Base-by-base conservation (phyloP, 139 green algal species). In the Asterochloris erici region DNA sequence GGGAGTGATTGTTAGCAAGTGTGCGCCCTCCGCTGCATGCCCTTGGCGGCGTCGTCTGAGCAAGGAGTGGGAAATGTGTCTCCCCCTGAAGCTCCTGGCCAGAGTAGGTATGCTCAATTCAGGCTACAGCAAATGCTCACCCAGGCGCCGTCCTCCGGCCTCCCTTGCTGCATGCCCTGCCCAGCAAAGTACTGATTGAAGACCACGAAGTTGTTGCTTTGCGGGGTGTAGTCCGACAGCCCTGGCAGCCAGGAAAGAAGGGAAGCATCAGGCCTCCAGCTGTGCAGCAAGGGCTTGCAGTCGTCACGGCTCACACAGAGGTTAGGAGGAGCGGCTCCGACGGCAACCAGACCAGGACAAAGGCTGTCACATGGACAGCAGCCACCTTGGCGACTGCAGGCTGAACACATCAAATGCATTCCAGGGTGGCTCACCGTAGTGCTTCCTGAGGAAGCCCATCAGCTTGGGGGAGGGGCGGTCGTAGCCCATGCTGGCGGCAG, bases 181-280 rank as follows among this genome's bases (percentile, higher is more conserved):
- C 12, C 19, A 2, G 62, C 61, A 10, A 71, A 84, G 28, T 79
- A 84, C 14, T 27, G 19, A 21, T 29, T 71, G 63, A 84, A 84
- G 21, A 95, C 85, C 1, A 95, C 91, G 79, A 92, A 95, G 75
- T 93, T 93, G 88, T 95, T 95, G 85, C 28, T 89, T 77, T 95
- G 92, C 0, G 90, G 88, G 14, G 91, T 77, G 78, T 91, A 91
- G 24, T 85, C 76, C 1, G n/a, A 38, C 17, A 95, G 78, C 17
- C 84, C 88, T 93, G 87, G 24, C 79, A 12, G 28, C 38, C 38
- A 54, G 38, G 38, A 54, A 54, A 54, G 38, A 54, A 54, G 38
- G 38, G 38, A 54, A 6, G 38, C 38, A 54, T 54, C 38, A 6
- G 38, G 38, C 38, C 4, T 54, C 38, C 38, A 54, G 38, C 38